phyloP scores from a whole-genome alignment of 139 green algal species.

The Yamagishiella unicocca region DNA sequence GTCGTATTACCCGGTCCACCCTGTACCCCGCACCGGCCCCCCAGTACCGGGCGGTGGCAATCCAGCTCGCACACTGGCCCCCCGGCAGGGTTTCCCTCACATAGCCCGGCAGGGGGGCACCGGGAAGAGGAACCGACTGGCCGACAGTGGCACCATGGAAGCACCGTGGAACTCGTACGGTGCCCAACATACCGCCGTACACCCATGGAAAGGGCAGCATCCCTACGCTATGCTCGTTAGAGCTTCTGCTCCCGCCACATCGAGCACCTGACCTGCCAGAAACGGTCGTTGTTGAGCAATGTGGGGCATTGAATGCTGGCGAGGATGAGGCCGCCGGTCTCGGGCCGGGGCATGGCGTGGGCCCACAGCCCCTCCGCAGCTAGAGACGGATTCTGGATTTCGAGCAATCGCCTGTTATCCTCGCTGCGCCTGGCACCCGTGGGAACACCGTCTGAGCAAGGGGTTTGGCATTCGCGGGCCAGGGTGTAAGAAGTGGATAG shows the following conservation, averaged over 20 bases:
- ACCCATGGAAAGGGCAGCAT: too few relatives aligned
- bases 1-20: too few relatives aligned
- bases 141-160: too few relatives aligned
- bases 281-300: slow-evolving; percentile 33
- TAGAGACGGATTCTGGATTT: slow-evolving; percentile 57
- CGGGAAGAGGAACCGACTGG: background rate
- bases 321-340: slow-evolving; percentile 72
- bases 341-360: slow-evolving; percentile 53
- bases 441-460: background rate
- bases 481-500: too few relatives aligned
- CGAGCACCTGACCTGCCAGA: slow-evolving; percentile 58
- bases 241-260: too few relatives aligned
- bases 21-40: too few relatives aligned
- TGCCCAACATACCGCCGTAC: too few relatives aligned
- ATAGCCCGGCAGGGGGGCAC: background rate
- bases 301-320: slow-evolving; percentile 48
- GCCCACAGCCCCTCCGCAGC: slow-evolving; percentile 69
- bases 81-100: background rate
- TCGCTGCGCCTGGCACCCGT: background rate
- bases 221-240: too few relatives aligned
- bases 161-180: too few relatives aligned
- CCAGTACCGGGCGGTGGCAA: too few relatives aligned
- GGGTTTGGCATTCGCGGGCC: too few relatives aligned
- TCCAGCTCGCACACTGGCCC: too few relatives aligned
- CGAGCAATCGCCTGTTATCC: slow-evolving; percentile 57